phyloP scores from a whole-genome alignment of 1,139 yeast genomes.

The Suzukiozyma palmioleophila region DNA sequence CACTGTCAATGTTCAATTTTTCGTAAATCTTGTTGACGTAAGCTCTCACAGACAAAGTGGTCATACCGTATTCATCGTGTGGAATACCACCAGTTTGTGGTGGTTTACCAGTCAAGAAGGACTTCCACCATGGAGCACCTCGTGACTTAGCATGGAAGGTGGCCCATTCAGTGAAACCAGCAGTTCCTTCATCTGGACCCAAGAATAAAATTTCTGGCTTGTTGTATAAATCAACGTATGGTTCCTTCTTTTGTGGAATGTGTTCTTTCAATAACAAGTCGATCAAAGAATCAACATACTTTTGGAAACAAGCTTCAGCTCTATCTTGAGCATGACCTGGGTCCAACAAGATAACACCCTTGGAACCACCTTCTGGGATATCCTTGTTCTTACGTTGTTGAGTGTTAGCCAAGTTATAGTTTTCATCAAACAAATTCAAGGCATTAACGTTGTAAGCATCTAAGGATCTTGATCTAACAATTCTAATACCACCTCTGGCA shows the following conservation, averaged over 20 bases:
- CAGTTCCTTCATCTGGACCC: constrained; percentile 99
- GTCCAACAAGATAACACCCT: constrained; percentile 90
- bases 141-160: constrained; percentile 87
- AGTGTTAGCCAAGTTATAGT: constrained; percentile 91
- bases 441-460: constrained; percentile 87
- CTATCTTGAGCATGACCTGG: constrained; percentile 75
- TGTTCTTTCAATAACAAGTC: constrained; percentile 76
- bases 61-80: constrained; percentile 98
- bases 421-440: constrained; percentile 90
- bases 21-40: constrained; percentile 87
- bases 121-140: constrained; percentile 99
- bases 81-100: constrained; percentile 96
- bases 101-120: constrained; percentile 94
- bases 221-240: constrained; percentile 78
- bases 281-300: constrained; percentile 86
- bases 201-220: constrained; percentile 87
- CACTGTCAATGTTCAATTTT: constrained; percentile 58
- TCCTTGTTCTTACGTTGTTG: constrained; percentile 97
- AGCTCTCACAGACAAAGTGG: constrained; percentile 89
- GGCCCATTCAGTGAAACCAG: constrained; percentile 97
- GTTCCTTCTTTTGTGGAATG: constrained; percentile 76
- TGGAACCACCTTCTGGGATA: constrained; percentile 98
- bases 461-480: constrained; percentile 79
- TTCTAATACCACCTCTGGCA: constrained; percentile 97
- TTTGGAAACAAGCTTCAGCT: constrained; percentile 84